Conservation (phyloP, 371 early-diverging fungal genomes). For the Syncephalis fuscata region DNA sequence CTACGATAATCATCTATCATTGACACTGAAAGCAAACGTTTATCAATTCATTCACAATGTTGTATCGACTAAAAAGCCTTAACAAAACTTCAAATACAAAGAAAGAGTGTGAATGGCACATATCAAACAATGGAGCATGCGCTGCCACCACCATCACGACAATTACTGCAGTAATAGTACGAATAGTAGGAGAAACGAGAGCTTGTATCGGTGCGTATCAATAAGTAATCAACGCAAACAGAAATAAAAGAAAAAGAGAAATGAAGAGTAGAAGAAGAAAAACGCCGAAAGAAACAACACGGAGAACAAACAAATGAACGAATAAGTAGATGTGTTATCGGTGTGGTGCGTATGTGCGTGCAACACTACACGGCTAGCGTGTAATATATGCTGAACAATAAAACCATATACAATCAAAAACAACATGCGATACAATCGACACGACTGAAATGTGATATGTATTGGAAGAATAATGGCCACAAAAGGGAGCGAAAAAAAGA, state of each 20-base stretch:
- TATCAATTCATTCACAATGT: slow-evolving; percentile 5
- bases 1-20: too few species aligned
- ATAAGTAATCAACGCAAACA: slow-evolving; percentile 1
- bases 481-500: not conserved
- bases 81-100: too few species aligned
- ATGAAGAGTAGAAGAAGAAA: not conserved
- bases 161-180: too few species aligned
- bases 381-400: not conserved
- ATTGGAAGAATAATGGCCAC: not conserved
- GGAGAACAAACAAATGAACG: too few species aligned
- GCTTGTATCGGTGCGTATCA: too few species aligned
- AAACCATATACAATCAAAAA: slow-evolving; percentile 2
- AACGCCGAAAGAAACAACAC: too few species aligned
- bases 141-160: too few species aligned
- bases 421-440: slow-evolving; percentile 12
- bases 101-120: too few species aligned
- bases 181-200: slow-evolving; percentile 9
- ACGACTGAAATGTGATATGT: not conserved
- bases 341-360: too few species aligned
- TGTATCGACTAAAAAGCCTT: not conserved
- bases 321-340: too few species aligned
- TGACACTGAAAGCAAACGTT: too few species aligned
- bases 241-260: not conserved
- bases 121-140: too few species aligned
- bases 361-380: not conserved